phyloP scores from a whole-genome alignment of 2,329 filamentous ascomycete species.

The Hypoxylon sp. region DNA sequence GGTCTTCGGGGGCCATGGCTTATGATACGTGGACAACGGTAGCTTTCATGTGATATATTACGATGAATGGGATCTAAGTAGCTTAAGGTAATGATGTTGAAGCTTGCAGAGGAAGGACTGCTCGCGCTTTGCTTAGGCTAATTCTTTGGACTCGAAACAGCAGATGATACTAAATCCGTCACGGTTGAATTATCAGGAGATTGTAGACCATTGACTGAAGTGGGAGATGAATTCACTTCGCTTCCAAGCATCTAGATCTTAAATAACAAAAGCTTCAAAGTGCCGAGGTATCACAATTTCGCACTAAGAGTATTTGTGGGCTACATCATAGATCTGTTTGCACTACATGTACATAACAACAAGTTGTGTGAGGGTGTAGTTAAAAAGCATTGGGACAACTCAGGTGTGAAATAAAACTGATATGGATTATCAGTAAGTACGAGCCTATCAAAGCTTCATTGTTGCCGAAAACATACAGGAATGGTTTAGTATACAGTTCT shows the following conservation, averaged over 20 bases:
- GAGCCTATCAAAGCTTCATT: not conserved
- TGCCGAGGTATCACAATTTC: slow-evolving; percentile 32
- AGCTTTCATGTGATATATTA: not conserved
- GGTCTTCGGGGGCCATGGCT: slow-evolving; percentile 52
- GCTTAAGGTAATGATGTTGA: not conserved
- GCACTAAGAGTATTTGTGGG: slow-evolving; percentile 18
- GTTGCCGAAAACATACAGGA: not conserved
- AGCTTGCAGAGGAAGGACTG: not conserved
- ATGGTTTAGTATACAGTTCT: not conserved
- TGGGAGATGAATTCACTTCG: not conserved
- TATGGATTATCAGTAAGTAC: no score
- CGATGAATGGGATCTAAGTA: not conserved
- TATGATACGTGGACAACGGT: not conserved
- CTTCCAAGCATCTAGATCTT: not conserved
- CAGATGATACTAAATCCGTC: not conserved
- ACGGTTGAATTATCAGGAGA: not conserved
- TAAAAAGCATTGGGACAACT: not conserved
- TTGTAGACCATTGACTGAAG: not conserved
- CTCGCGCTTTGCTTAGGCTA: not conserved
- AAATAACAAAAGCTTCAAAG: slow-evolving; percentile 7
- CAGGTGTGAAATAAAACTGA: no score
- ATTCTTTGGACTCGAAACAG: not conserved
- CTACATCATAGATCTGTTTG: slow-evolving; percentile 35
- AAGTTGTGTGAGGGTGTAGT: not conserved
- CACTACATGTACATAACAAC: not conserved